phyloP scores from a whole-genome alignment of 345 rosid genomes.

The Eucalyptus pumila region DNA sequence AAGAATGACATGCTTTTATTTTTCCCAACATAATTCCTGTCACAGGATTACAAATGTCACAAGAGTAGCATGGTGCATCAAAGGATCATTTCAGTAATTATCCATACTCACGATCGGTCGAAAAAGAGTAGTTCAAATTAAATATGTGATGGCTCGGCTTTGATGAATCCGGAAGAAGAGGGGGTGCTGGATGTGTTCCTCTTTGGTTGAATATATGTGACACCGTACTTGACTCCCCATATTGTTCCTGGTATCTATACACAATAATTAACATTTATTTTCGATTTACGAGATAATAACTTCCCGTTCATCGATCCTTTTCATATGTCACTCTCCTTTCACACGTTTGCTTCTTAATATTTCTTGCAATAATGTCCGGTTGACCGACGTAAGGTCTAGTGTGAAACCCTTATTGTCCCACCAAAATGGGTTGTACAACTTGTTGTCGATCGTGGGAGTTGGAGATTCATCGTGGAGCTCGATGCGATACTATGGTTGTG shows the following conservation, averaged over 20 bases:
- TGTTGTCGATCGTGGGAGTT: accelerated
- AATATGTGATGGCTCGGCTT: background rate
- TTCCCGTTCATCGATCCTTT: background rate
- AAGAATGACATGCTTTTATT: background rate
- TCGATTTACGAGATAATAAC: background rate
- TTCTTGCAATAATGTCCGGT: background rate
- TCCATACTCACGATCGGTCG: background rate
- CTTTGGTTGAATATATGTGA: background rate
- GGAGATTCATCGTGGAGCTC: background rate
- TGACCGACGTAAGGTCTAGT: background rate
- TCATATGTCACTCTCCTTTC: background rate
- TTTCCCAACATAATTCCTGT: background rate
- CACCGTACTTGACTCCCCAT: accelerated
- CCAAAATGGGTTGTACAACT: background rate
- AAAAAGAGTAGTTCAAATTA: background rate
- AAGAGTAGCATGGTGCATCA: background rate
- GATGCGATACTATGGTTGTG: background rate
- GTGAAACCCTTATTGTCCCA: background rate
- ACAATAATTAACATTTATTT: background rate
- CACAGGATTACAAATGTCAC: background rate
- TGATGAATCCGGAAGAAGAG: too few species aligned
- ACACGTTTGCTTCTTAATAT: background rate
- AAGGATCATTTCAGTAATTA: background rate
- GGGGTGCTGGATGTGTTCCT: background rate
- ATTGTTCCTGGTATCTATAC: background rate